Evolutionary conservation across 2,329 filamentous ascomycete genomes (phyloP).

Genomic region (Daldinia eschscholtzii): DNA sequence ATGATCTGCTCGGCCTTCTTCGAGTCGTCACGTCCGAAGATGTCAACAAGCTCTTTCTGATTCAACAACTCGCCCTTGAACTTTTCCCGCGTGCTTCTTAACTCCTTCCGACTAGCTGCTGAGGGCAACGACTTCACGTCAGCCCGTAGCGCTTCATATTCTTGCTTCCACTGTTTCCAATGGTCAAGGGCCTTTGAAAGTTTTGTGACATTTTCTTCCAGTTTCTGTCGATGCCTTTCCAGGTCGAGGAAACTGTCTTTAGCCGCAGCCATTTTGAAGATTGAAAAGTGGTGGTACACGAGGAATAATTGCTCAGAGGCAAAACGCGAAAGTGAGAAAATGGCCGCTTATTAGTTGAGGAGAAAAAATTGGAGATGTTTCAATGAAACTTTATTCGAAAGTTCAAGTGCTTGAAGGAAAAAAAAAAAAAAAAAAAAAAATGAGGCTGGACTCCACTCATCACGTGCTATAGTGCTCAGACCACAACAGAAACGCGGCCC

Average conservation of each 20-base stretch:
- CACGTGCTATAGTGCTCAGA: background rate
- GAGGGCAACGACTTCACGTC: slow-evolving; percentile 73
- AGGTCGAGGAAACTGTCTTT: slow-evolving; percentile 73
- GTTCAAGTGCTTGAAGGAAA: background rate
- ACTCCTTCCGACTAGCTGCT: slow-evolving; percentile 63
- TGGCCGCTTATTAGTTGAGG: background rate
- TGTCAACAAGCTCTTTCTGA: slow-evolving; percentile 68
- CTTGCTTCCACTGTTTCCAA: slow-evolving; percentile 91
- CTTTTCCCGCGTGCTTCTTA: slow-evolving; percentile 68
- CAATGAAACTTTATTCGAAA: background rate
- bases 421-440: background rate
- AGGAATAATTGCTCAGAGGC: background rate
- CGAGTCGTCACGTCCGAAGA: slow-evolving; percentile 58
- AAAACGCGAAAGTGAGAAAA: background rate
- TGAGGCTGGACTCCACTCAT: background rate
- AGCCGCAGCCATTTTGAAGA: slow-evolving; percentile 55
- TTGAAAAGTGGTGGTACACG: background rate
- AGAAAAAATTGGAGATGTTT: slow-evolving; percentile 5
- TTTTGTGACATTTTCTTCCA: slow-evolving; percentile 81
- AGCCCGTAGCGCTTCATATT: slow-evolving; percentile 91
- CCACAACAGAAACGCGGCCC: too few relatives aligned
- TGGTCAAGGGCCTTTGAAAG: slow-evolving; percentile 82
- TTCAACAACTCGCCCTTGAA: slow-evolving; percentile 75
- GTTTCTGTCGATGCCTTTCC: slow-evolving; percentile 78
- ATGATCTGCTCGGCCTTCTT: slow-evolving; percentile 73